Evolutionary conservation across 257 asterid species (phyloP).

Genomic region (Henckelia pumila): DNA sequence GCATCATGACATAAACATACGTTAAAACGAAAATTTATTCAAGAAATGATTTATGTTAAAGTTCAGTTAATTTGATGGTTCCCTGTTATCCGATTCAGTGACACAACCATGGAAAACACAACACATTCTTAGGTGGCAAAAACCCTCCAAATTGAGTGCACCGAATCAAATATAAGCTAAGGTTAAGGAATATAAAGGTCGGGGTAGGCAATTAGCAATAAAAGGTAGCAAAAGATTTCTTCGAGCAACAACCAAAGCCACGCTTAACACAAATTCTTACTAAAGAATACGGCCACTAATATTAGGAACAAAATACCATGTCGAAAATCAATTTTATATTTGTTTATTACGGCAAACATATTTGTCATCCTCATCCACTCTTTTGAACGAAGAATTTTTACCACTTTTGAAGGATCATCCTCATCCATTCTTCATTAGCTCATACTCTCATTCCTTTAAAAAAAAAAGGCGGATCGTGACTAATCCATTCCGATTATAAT

Average conservation of each 20-base stretch:
- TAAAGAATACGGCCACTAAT: background rate
- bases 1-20: slow-evolving; percentile 33
- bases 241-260: background rate
- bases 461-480: background rate
- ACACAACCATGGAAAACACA: background rate
- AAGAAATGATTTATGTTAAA: background rate
- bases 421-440: background rate
- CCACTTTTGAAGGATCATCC: no score
- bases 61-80: slow-evolving; percentile 1
- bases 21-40: slow-evolving; percentile 18
- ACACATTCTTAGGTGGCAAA: background rate
- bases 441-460: no score
- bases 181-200: background rate
- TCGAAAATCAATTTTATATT: no score
- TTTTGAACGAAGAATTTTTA: no score
- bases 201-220: background rate
- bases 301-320: background rate
- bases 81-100: slow-evolving; percentile 5
- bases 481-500: background rate
- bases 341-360: background rate
- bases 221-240: background rate
- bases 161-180: background rate
- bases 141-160: background rate
- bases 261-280: background rate
- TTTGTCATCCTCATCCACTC: background rate